Conservation (phyloP, 768 basidiomycete genomes). For the Lentinus tigrinus region DNA sequence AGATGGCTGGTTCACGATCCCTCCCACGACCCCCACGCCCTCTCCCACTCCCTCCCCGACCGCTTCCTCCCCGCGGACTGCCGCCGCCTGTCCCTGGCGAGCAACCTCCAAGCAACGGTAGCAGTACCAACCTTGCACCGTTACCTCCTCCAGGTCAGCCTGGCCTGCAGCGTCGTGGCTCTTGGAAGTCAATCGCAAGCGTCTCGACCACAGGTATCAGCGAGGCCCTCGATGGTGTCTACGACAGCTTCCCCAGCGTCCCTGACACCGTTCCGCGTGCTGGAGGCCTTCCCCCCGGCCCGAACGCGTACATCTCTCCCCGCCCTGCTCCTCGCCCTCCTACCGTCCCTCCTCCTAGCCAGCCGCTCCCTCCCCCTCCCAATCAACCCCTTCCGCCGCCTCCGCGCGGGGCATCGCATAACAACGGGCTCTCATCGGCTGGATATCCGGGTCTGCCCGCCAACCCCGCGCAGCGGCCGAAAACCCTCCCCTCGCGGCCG, state of each 20-base stretch:
- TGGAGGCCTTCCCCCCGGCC: conserved; percentile 8
- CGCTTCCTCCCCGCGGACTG: conserved; percentile 8
- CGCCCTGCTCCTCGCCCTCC: conserved; percentile 14
- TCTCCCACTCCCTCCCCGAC: conserved; percentile 13
- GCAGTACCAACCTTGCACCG: conserved; percentile 3
- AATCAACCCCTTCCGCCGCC: conserved; percentile 7
- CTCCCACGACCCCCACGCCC: conserved; percentile 14
- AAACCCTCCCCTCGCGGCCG: conserved; percentile 11
- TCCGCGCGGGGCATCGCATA: conserved; percentile 4
- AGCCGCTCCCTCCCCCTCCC: conserved; percentile 12
- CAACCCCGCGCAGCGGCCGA: conserved; percentile 8
- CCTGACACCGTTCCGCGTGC: conserved; percentile 33
- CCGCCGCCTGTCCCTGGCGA: conserved; percentile 11
- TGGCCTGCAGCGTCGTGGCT: conserved; percentile 9
- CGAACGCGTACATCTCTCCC: conserved; percentile 8
- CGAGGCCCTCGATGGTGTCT: conserved; percentile 59
- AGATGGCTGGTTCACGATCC: conserved; percentile 3
- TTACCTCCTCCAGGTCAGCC: conserved; percentile 7
- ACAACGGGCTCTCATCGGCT: not conserved
- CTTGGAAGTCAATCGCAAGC: conserved; percentile 16
- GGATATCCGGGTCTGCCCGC: conserved; percentile 9
- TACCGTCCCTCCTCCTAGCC: conserved; percentile 3
- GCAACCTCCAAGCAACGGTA: not conserved
- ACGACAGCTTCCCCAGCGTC: conserved; percentile 73
- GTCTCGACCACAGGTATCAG: conserved; percentile 27